A percentile compares a stretch with the other conserved stretches of the same genome.
Conservation (phyloP, 441 rosid species). For the Euphorbia celastroides region DNA sequence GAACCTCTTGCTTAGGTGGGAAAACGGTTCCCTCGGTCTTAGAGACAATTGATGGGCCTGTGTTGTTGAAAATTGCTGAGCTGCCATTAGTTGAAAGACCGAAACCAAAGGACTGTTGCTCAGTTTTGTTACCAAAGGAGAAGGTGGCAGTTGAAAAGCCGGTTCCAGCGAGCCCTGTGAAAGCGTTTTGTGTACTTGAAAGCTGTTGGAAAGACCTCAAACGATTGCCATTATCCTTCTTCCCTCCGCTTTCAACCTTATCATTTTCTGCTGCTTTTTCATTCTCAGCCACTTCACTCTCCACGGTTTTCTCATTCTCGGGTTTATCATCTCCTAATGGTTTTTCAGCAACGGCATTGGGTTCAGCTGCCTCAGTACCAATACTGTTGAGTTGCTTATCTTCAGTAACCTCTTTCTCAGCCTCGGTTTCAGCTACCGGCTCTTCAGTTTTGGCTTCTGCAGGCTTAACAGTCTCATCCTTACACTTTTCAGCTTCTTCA, state of each 20-base stretch:
- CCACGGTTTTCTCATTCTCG: constrained; percentile 17
- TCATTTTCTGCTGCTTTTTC: constrained; percentile 15
- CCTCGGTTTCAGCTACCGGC: constrained; percentile 26
- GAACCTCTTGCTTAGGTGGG: no score
- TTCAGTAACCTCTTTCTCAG: constrained; percentile 23
- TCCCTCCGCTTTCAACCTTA: constrained; percentile 32
- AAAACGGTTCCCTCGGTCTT: no score
- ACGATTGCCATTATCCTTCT: constrained; percentile 27
- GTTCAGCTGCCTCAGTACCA: constrained; percentile 26
- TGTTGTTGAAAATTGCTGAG: no score
- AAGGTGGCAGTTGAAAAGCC: constrained; percentile 60
- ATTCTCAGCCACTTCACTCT: constrained; percentile 2
- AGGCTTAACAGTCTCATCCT: constrained; percentile 23
- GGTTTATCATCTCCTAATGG: constrained; percentile 26
- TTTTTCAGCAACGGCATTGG: constrained; percentile 27
- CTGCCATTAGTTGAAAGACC: constrained; percentile 52
- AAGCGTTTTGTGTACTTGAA: constrained; percentile 86
- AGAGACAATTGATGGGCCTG: no score
- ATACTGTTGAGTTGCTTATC: constrained; percentile 21
- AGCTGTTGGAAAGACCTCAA: constrained; percentile 82
- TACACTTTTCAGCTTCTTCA: constrained; percentile 24
- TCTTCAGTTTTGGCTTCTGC: constrained; percentile 27
- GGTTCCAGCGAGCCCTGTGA: constrained; percentile 85
- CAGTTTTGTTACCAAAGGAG: constrained; percentile 49
- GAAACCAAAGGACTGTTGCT: constrained; percentile 52